Base-by-base conservation (phyloP, 2,329 filamentous ascomycete genomes). In the Colletotrichum sojae region DNA sequence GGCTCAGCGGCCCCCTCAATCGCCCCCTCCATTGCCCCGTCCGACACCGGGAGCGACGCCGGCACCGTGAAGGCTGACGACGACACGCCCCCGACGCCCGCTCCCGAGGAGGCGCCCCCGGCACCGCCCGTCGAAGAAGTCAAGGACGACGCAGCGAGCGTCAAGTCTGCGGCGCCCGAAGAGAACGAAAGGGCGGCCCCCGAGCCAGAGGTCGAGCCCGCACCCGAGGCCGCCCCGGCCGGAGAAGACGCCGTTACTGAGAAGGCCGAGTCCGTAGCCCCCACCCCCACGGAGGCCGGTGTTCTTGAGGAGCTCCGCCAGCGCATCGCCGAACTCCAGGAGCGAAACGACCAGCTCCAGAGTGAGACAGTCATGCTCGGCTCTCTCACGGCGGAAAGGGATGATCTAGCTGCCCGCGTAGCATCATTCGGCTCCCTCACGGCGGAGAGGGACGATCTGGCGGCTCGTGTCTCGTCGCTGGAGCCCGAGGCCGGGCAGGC, bases 261-360 rank as follows among this genome's bases (percentile, higher is more conserved):
- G 27, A 52, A 59, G 20, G 62, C 61, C 31, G 66, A 66, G 43
- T 60, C 66, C 6, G 39, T 60, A 1, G 45, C 55, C 18, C 36
- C 54, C 49, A 22, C 62, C 18, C 49, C 62, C 10, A 45, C 66
- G 1, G 61, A 66, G 16, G 20, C 61, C 16, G 62, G 55, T 9
- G 39, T 70, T 48, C 45, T 68, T 52, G 67, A 70, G 31, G 63
- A 70, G 57, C 67, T 70, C 52, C 63, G 67, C 45, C 51, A 68
- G 4, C 69, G 67, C n/a, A 67, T 69, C 46, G 58, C 63, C 22
- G 71, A 72, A 16, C 71, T 72, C 12, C 60, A 69, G 40, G 57
- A 60, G 16, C 71, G 69, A 22, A 72, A 72, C 65, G 60, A 68
- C 4, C 56, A 64, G 53, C 69, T 72, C 13, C 60, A 72, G 16